These are phyloP conservation scores for Ilyonectria sp. DNA, from an alignment of 2,329 filamentous ascomycete species.

Conservation along the genomic window DNA sequence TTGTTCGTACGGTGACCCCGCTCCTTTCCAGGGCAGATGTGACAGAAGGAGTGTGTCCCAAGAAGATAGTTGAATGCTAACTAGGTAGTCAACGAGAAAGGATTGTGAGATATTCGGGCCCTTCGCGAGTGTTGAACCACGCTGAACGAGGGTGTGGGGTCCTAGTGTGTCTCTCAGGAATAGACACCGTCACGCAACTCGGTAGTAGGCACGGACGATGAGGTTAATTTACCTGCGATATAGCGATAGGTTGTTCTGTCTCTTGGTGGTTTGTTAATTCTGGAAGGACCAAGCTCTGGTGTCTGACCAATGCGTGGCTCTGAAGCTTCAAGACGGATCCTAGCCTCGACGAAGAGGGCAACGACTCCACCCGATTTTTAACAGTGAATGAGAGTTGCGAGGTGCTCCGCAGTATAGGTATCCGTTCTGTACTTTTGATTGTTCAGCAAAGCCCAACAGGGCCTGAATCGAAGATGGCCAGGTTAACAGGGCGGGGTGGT, in stretches of 20 bases:
- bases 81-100: background rate
- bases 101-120: background rate
- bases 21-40: background rate
- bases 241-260: too few species aligned
- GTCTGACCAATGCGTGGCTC: too few species aligned
- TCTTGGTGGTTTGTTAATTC: too few species aligned
- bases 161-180: background rate
- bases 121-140: background rate
- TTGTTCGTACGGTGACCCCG: background rate
- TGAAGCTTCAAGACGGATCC: too few species aligned
- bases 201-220: background rate
- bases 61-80: background rate
- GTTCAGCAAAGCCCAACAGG: background rate
- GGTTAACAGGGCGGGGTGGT: background rate
- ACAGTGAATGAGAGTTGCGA: background rate
- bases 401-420: too few species aligned
- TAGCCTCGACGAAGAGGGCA: background rate
- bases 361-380: background rate
- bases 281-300: too few species aligned
- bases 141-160: slow-evolving; percentile 1
- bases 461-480: background rate
- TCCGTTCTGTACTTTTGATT: background rate
- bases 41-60: background rate
- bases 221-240: background rate
- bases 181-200: background rate